A percentile compares a stretch with the other conserved stretches of the same genome.
Evolutionary conservation across 805 yeast species (phyloP).

Genomic region (Sungouiella blattae): DNA sequence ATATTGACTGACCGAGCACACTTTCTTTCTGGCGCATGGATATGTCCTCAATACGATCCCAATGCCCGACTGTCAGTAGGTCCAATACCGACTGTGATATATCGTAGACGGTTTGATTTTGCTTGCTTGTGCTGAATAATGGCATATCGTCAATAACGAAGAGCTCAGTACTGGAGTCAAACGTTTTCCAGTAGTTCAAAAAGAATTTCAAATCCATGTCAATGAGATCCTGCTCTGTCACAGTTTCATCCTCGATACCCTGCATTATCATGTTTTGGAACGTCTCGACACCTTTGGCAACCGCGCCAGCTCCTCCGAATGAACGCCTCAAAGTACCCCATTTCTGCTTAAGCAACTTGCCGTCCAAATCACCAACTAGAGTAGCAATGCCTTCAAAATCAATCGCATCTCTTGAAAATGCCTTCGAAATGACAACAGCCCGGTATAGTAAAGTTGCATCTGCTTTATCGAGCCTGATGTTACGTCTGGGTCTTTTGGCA

Average conservation of each 20-base stretch:
- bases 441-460: constrained; percentile 58
- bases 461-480: constrained; percentile 30
- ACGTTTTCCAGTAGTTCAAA: constrained; percentile 62
- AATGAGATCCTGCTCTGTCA: constrained; percentile 48
- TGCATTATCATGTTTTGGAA: constrained; percentile 67
- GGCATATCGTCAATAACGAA: constrained; percentile 30
- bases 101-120: constrained; percentile 46
- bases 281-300: constrained; percentile 53
- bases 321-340: constrained; percentile 68
- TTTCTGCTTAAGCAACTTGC: constrained; percentile 50
- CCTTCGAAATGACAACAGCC: constrained; percentile 63
- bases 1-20: constrained; percentile 43
- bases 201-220: constrained; percentile 49
- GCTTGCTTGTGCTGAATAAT: constrained; percentile 39
- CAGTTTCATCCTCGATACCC: constrained; percentile 54
- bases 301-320: constrained; percentile 47
- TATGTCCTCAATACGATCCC: constrained; percentile 47
- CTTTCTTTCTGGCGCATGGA: constrained; percentile 74
- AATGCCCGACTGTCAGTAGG: constrained; percentile 6
- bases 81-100: constrained; percentile 19
- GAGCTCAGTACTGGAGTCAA: constrained; percentile 35
- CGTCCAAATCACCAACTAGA: constrained; percentile 40
- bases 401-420: constrained; percentile 53
- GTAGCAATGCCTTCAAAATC: constrained; percentile 62
- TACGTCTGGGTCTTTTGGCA: constrained; percentile 14